These are phyloP conservation scores for Gardenia jasminoides DNA, from an alignment of 257 asterid species.

Conservation along the genomic window DNA sequence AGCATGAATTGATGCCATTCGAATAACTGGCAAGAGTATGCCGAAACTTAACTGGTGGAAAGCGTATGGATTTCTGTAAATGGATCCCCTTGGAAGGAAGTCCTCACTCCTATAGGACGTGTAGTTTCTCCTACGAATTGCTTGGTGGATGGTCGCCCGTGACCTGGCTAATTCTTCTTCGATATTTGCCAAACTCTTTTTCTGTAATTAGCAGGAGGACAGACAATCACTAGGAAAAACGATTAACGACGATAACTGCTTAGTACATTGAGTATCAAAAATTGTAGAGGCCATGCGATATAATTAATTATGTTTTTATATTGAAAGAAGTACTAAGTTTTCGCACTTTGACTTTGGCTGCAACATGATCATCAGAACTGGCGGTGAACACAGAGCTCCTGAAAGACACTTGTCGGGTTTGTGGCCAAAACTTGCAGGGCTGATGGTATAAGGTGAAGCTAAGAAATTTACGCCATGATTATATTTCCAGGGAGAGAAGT, in stretches of 20 bases:
- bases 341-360: not conserved
- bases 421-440: not conserved
- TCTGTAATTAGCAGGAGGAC: constrained; percentile 3
- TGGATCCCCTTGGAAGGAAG: constrained; percentile 26
- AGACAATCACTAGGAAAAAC: not conserved
- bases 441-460: not conserved
- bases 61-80: constrained; percentile 26
- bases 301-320: too few species aligned
- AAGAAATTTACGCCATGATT: not conserved
- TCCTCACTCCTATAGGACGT: not conserved
- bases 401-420: not conserved
- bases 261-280: not conserved
- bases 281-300: not conserved
- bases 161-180: constrained; percentile 30
- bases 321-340: not conserved
- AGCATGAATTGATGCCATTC: not conserved
- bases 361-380: not conserved
- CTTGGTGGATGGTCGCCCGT: constrained; percentile 18
- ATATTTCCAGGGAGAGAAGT: constrained; percentile 1
- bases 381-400: not conserved
- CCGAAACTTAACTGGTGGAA: constrained; percentile 26
- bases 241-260: too few species aligned
- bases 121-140: constrained; percentile 11
- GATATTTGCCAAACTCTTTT: constrained; percentile 2
- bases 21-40: not conserved